Evolutionary conservation across 352 stramenopile species (phyloP).

Genomic region (Nothophytophthora sp.): DNA sequence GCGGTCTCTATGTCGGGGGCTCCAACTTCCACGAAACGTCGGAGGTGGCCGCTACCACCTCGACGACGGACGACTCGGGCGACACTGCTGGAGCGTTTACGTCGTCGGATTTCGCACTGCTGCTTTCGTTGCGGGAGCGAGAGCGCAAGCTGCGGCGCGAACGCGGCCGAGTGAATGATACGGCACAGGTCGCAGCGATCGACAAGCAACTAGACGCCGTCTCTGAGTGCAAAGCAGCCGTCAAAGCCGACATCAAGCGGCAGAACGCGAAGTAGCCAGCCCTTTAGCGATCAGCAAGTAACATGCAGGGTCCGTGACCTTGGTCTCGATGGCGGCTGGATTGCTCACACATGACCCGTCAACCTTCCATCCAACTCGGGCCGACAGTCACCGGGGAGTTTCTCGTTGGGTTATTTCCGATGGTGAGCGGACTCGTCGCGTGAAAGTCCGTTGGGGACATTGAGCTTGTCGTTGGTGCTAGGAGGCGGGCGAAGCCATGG

Average conservation of each 20-base stretch:
- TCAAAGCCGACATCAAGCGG: constrained; percentile 65
- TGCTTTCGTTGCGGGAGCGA: constrained; percentile 53
- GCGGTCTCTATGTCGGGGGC: constrained; percentile 68
- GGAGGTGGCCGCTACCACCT: constrained; percentile 22
- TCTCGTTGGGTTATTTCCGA: constrained; percentile 21
- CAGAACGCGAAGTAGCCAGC: constrained; percentile 24
- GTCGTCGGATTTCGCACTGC: constrained; percentile 44
- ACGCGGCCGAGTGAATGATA: constrained; percentile 25
- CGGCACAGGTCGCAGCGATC: constrained; percentile 29
- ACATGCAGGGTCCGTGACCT: neutral
- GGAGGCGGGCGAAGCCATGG: constrained; percentile 19
- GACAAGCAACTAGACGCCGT: constrained; percentile 57
- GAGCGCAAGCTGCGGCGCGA: constrained; percentile 54
- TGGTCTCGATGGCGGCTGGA: neutral
- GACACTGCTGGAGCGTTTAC: constrained; percentile 19
- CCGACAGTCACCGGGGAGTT: constrained; percentile 5
- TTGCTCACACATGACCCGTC: too few species aligned
- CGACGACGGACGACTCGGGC: constrained; percentile 8
- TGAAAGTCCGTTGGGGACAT: neutral
- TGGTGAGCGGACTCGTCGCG: neutral
- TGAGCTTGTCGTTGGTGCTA: neutral
- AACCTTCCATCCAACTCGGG: too few species aligned
- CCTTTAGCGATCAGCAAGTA: constrained; percentile 6
- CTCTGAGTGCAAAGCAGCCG: constrained; percentile 48
- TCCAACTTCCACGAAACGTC: constrained; percentile 72